These are phyloP conservation scores for Microbotryomycetes sp. DNA, from an alignment of 1,284 basidiomycete genomes.

Conservation along the genomic window DNA sequence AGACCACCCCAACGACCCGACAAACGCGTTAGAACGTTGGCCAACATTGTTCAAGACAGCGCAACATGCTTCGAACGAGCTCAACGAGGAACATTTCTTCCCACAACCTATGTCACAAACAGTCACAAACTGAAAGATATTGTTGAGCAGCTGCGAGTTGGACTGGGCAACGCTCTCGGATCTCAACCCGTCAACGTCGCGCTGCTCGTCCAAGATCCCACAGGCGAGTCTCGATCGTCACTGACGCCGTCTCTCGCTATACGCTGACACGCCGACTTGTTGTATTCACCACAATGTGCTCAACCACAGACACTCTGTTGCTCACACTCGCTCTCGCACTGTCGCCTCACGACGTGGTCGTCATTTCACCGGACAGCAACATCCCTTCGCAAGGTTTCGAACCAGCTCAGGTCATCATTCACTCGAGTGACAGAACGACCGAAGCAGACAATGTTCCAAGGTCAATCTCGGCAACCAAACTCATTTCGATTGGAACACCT, in stretches of 20 bases:
- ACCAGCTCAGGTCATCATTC: conserved; percentile 11
- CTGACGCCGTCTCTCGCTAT: neutral
- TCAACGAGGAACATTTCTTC: conserved; percentile 10
- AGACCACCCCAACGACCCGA: conserved; percentile 16
- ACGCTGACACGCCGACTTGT: neutral
- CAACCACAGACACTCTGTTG: conserved; percentile 29
- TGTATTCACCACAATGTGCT: too few relatives aligned
- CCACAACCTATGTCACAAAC: neutral
- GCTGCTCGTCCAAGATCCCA: conserved; percentile 21
- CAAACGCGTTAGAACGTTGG: conserved; percentile 6
- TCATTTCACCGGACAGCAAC: conserved; percentile 16
- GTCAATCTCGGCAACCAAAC: neutral
- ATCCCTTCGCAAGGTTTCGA: conserved; percentile 5
- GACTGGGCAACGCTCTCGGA: conserved; percentile 7
- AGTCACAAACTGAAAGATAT: conserved; percentile 17
- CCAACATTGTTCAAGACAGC: conserved; percentile 11
- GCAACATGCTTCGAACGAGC: conserved; percentile 17
- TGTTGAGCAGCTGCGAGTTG: conserved; percentile 14
- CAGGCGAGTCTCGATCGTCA: conserved; percentile 6
- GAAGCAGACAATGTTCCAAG: neutral
- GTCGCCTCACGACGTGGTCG: conserved; percentile 11
- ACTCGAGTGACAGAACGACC: conserved; percentile 3
- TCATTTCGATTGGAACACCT: conserved; percentile 5
- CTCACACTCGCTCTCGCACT: conserved; percentile 26
- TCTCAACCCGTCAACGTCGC: conserved; percentile 4